These are phyloP conservation scores for Holtermannia corniformis DNA, from an alignment of 768 basidiomycete genomes.

Conservation along the genomic window DNA sequence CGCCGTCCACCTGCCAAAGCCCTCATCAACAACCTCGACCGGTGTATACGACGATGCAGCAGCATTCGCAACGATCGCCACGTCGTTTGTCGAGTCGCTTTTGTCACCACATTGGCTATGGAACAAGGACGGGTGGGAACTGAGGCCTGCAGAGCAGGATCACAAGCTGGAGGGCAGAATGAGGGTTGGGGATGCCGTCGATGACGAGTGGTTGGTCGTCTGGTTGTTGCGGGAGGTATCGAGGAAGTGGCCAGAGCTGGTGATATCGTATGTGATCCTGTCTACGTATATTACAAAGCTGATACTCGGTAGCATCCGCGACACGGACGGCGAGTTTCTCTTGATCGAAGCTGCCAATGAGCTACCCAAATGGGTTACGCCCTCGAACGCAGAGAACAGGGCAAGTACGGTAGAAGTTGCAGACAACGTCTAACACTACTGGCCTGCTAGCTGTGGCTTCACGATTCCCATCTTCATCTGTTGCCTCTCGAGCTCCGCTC, in stretches of 20 bases:
- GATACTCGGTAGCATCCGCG: slow-evolving; percentile 51
- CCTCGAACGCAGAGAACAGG: slow-evolving; percentile 83
- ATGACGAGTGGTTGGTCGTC: slow-evolving; percentile 94
- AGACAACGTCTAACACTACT: no score
- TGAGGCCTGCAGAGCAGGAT: slow-evolving; percentile 14
- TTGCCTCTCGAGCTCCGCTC: slow-evolving; percentile 72
- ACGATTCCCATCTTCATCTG: slow-evolving; percentile 70
- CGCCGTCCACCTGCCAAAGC: slow-evolving; percentile 54
- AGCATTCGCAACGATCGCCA: slow-evolving; percentile 61
- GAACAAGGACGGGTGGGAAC: slow-evolving; percentile 40
- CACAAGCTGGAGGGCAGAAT: slow-evolving; percentile 67
- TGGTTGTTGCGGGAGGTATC: slow-evolving; percentile 77
- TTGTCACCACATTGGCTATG: slow-evolving; percentile 41
- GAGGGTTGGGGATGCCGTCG: slow-evolving; percentile 91
- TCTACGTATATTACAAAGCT: not conserved
- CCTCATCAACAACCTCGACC: slow-evolving; percentile 31
- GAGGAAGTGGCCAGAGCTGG: slow-evolving; percentile 61
- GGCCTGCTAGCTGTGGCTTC: slow-evolving; percentile 71
- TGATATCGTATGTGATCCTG: slow-evolving; percentile 54
- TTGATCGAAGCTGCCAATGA: slow-evolving; percentile 91
- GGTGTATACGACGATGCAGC: slow-evolving; percentile 18
- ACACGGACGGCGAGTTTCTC: slow-evolving; percentile 91
- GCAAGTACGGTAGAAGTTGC: slow-evolving; percentile 47
- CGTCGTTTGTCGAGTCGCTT: slow-evolving; percentile 51
- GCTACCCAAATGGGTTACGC: slow-evolving; percentile 82